Evolutionary conservation across 1,284 basidiomycete genomes (phyloP).

Genomic region (Pseudozyma hubeiensis): DNA sequence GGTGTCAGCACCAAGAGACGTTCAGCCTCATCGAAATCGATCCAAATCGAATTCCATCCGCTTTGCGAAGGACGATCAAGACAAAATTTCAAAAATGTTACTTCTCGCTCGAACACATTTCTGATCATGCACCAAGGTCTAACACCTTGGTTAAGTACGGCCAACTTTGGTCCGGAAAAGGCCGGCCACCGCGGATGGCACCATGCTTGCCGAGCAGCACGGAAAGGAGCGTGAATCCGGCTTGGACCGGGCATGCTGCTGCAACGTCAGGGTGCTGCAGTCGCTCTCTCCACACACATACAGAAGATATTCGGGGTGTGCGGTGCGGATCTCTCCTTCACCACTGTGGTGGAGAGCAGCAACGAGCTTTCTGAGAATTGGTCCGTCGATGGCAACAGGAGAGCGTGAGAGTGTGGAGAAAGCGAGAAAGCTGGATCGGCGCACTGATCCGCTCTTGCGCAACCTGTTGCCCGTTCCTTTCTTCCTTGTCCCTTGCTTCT

Average conservation of each 20-base stretch:
- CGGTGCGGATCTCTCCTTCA: background rate
- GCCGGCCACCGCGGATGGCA: constrained; percentile 9
- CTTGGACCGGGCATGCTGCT: constrained; percentile 17
- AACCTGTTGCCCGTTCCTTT: background rate
- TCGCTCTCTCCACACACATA: background rate
- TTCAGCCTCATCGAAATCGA: constrained; percentile 8
- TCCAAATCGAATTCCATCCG: constrained; percentile 6
- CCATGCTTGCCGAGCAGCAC: constrained; percentile 12
- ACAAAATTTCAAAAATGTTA: background rate
- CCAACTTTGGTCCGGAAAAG: constrained; percentile 18
- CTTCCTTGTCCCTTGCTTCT: constrained; percentile 4
- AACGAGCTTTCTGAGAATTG: background rate
- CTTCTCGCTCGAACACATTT: too few species aligned
- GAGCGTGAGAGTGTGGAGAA: constrained; percentile 7
- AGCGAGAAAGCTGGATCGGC: constrained; percentile 8
- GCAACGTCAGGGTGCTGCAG: background rate
- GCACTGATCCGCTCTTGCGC: background rate
- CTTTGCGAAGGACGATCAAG: background rate
- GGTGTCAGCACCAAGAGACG: too few species aligned
- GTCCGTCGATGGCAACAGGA: too few species aligned
- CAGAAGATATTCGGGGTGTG: background rate
- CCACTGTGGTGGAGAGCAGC: too few species aligned
- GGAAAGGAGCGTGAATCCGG: constrained; percentile 47
- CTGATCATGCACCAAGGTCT: background rate
- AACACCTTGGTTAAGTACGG: background rate